These are phyloP conservation scores for Xylona heveae DNA, from an alignment of 495 filamentous ascomycete species.

Conservation along the genomic window DNA sequence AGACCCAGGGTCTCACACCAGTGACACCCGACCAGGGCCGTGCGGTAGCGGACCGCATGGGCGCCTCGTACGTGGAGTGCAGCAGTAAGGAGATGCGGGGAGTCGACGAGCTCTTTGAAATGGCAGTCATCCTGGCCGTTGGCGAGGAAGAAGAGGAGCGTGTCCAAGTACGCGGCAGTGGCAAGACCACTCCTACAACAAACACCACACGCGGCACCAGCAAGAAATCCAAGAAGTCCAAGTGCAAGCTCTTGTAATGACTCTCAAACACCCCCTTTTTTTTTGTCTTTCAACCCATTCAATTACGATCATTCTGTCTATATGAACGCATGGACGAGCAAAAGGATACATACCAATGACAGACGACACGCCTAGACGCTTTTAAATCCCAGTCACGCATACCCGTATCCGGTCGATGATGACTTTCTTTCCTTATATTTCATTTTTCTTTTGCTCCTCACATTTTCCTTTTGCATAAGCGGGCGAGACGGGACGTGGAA, in stretches of 20 bases:
- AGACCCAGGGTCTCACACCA: slow-evolving; percentile 88
- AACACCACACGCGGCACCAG: not conserved
- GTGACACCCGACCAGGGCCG: slow-evolving; percentile 80
- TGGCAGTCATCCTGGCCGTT: slow-evolving; percentile 73
- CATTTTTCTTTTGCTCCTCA: not conserved
- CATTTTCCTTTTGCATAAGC: not conserved
- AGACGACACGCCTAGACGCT: not conserved
- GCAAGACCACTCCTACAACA: not conserved
- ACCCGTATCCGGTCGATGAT: not conserved
- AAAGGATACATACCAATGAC: not conserved
- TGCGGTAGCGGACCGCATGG: slow-evolving; percentile 77
- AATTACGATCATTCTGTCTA: no score
- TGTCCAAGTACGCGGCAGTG: not conserved
- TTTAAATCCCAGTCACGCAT: not conserved
- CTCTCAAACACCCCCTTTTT: not conserved
- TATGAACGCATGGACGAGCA: not conserved
- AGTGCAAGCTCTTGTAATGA: slow-evolving; percentile 3
- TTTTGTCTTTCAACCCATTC: no score
- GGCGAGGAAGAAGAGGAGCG: slow-evolving; percentile 31
- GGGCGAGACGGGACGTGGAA: not conserved
- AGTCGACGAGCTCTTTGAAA: slow-evolving; percentile 85
- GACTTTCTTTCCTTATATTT: not conserved
- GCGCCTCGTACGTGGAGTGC: slow-evolving; percentile 89
- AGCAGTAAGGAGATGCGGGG: slow-evolving; percentile 92
- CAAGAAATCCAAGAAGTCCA: slow-evolving; percentile 2